phyloP scores from a whole-genome alignment of 441 rosid species.

The Euphorbia schlechtendalii region DNA sequence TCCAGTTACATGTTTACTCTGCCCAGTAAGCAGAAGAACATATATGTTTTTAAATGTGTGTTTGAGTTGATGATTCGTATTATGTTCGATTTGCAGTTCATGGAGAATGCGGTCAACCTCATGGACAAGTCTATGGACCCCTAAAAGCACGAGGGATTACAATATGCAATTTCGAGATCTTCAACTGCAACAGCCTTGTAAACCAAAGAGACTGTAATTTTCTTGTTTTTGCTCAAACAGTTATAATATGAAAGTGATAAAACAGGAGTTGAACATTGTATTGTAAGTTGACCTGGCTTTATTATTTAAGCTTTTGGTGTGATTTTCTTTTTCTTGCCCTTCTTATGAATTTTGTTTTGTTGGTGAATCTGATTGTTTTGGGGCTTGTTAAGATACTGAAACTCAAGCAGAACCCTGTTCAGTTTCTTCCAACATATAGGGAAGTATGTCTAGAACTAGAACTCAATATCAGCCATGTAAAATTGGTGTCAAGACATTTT shows the following conservation, averaged over 20 bases:
- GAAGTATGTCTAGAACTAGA: no score
- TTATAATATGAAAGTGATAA: background rate
- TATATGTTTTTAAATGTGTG: background rate
- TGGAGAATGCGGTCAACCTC: slow-evolving; percentile 77
- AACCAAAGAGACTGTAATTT: slow-evolving; percentile 11
- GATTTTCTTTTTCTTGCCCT: background rate
- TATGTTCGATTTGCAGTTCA: slow-evolving; percentile 49
- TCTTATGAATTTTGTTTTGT: background rate
- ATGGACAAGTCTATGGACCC: slow-evolving; percentile 87
- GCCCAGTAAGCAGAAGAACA: background rate
- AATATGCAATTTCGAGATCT: slow-evolving; percentile 13
- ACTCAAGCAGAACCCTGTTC: no score
- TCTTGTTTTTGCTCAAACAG: background rate
- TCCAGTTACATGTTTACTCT: background rate
- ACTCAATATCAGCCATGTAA: no score
- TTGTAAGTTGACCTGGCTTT: background rate
- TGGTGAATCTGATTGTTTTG: background rate
- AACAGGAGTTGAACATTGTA: no score
- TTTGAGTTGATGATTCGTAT: slow-evolving; percentile 12
- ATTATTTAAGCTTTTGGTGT: background rate
- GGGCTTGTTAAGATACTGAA: no score
- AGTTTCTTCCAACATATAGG: no score
- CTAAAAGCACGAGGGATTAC: slow-evolving; percentile 17
- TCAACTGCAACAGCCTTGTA: slow-evolving; percentile 13
- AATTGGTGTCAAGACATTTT: no score